These are phyloP conservation scores for Lycium barbarum DNA, from an alignment of 257 asterid species.

Conservation along the genomic window DNA sequence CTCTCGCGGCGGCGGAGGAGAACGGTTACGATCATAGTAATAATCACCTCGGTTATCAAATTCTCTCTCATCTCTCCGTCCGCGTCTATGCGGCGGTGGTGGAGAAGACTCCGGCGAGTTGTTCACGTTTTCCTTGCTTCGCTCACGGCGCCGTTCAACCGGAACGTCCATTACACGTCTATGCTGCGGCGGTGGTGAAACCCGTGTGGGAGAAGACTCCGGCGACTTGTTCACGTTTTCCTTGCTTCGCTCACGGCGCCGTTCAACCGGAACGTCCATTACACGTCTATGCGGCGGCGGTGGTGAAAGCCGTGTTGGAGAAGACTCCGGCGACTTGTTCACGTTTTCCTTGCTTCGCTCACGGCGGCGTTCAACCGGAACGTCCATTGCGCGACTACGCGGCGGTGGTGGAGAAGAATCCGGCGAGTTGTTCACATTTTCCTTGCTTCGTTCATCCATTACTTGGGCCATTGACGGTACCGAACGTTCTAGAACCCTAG, in stretches of 20 bases:
- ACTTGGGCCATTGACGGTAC: too few relatives aligned
- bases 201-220: slow-evolving; percentile 16
- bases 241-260: too few relatives aligned
- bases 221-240: too few relatives aligned
- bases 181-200: slow-evolving; percentile 52
- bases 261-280: too few relatives aligned
- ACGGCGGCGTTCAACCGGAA: slow-evolving; percentile 41
- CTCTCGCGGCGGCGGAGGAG: slow-evolving; percentile 72
- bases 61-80: slow-evolving; percentile 77
- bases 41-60: slow-evolving; percentile 64
- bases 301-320: slow-evolving; percentile 33
- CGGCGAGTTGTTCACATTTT: too few relatives aligned
- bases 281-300: too few relatives aligned
- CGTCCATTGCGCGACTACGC: slow-evolving; percentile 4
- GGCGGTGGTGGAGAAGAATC: slow-evolving; percentile 15
- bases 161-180: too few relatives aligned
- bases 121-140: too few relatives aligned
- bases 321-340: slow-evolving; percentile 42
- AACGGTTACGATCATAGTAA: slow-evolving; percentile 69
- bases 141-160: too few relatives aligned
- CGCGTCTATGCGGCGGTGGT: slow-evolving; percentile 60
- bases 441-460: too few relatives aligned
- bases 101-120: slow-evolving; percentile 65
- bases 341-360: slow-evolving; percentile 30
- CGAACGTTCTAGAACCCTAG: too few relatives aligned